Conservation (phyloP, 306 rosid genomes). For the Trifolium fragiferum region DNA sequence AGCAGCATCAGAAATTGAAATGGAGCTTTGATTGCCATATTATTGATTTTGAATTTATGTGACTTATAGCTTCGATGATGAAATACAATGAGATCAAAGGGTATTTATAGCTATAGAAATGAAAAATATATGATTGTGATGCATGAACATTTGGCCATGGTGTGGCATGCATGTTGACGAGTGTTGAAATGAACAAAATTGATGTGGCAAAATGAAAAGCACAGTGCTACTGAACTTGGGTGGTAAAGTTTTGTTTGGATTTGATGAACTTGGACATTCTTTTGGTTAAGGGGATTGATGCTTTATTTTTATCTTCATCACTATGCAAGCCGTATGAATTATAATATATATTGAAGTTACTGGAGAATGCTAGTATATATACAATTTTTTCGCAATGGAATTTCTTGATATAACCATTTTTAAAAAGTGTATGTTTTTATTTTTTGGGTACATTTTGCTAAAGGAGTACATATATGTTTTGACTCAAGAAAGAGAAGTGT, state of each 20-base stretch:
- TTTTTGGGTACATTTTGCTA: no score
- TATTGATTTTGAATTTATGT: neutral
- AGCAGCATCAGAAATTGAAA: neutral
- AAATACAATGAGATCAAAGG: neutral
- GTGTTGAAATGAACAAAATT: slow-evolving; percentile 39
- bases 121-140: neutral
- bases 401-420: no score
- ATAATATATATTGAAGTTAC: neutral
- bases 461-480: no score
- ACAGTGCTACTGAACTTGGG: neutral
- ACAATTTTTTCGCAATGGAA: no score
- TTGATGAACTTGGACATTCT: slow-evolving; percentile 1
- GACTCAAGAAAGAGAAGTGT: no score
- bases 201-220: slow-evolving; percentile 5
- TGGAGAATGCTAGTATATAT: no score
- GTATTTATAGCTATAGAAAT: slow-evolving; percentile 27
- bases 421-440: no score
- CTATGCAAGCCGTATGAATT: neutral
- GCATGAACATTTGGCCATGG: slow-evolving; percentile 21
- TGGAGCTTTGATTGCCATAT: neutral
- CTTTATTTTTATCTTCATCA: neutral
- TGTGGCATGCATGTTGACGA: slow-evolving; percentile 45
- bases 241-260: neutral
- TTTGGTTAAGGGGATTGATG: neutral
- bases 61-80: neutral